These are phyloP conservation scores for Beauveria asiatica DNA, from an alignment of 2,329 filamentous ascomycete genomes.

Conservation along the genomic window DNA sequence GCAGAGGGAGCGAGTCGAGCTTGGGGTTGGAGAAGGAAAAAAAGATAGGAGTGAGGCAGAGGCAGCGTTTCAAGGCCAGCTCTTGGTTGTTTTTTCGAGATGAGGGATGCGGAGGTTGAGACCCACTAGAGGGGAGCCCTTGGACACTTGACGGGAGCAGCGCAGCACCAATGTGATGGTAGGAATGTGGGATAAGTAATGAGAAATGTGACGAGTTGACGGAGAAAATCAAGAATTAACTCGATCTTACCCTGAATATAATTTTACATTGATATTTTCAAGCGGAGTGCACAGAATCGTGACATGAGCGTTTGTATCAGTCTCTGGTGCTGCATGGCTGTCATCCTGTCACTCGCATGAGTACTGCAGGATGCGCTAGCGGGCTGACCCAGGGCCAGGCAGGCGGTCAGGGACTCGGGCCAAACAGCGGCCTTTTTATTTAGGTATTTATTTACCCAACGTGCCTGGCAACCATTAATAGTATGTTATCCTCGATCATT, in stretches of 20 bases:
- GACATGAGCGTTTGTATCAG: neutral
- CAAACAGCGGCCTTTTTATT: neutral
- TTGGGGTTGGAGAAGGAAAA: conserved; percentile 5
- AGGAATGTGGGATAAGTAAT: neutral
- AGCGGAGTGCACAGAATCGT: neutral
- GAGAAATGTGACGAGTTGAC: neutral
- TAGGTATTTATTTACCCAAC: no score
- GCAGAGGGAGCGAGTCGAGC: conserved; percentile 8
- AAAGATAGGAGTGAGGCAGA: conserved; percentile 8
- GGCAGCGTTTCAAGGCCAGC: conserved; percentile 4
- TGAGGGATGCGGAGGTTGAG: conserved; percentile 13
- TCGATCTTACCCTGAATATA: neutral
- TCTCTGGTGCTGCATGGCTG: neutral
- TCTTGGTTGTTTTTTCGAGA: conserved; percentile 12
- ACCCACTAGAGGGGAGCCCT: conserved; percentile 8
- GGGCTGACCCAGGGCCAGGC: neutral
- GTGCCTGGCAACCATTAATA: no score
- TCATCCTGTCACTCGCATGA: conserved; percentile 3
- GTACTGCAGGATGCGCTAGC: conserved; percentile 3
- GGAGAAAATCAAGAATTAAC: neutral
- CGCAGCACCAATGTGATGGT: neutral
- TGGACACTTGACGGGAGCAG: neutral
- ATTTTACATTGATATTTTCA: neutral
- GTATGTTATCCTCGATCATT: no score
- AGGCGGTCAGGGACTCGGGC: neutral